Evolutionary conservation across 2,329 filamentous ascomycete genomes (phyloP), one percentile per base, ranked within the genome.

Genomic region (Fusarium sp.): DNA sequence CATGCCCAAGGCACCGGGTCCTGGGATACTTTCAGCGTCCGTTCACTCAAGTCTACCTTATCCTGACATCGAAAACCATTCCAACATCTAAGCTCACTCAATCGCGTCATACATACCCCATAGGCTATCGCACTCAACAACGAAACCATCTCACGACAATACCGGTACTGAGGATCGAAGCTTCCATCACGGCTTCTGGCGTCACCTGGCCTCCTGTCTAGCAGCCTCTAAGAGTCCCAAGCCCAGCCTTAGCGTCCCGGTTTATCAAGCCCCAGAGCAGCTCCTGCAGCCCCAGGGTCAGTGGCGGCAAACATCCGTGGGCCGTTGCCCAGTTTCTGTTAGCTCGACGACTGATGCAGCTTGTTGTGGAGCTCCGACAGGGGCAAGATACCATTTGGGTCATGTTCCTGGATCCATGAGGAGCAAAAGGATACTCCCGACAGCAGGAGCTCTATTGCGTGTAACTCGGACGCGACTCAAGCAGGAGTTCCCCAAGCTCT

Each of bases 131-230:
- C 31, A 62, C 42, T 34, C 50, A 55, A 43, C 39, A 10, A 45
- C 43, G 43, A 57, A 57, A 42, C 39, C 40, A 50, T 42, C 57
- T 57, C 39, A 21, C 51, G 28, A 57, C 44, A 10, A 51, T 26
- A 45, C 38, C 44, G 11, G 51, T 26, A 42, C 40, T 40, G 38
- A 49, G 45, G 55, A 71, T 70, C 44, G 67, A 70, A 70, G 59
- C 50, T 70, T 70, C 67, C 45, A 70, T 70, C 22, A 33, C 49
- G 40, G 63, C 67, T 70, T 70, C 67, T 70, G 59, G 63, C 47
- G 67, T 24, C 46, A 51, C 49, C 45, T 56, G 62, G 49, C 47
- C 44, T 62, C 47, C 45, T 36, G 31, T 24, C 49, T 43, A 57
- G 43, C 44, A 54, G 26, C 54, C 42, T 65, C 49, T 45, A 22